Evolutionary conservation across 345 rosid species (phyloP).

Genomic region (Eucalyptus sideroxylon): DNA sequence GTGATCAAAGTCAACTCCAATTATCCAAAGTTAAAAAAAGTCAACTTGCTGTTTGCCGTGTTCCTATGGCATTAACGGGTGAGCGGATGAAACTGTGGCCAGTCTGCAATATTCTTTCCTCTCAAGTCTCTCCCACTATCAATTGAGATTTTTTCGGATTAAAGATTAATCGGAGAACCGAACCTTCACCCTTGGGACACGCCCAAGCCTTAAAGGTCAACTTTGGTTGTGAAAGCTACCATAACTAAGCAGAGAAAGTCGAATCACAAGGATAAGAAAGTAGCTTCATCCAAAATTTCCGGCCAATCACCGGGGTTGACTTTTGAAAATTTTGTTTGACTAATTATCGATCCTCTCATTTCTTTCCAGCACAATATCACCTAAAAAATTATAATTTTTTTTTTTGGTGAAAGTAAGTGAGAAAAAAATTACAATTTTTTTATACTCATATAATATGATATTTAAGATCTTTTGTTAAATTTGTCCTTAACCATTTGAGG

Average conservation of each 20-base stretch:
- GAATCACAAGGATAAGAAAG: not conserved
- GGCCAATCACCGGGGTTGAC: not conserved
- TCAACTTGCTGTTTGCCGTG: not conserved
- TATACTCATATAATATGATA: not conserved
- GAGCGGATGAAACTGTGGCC: not conserved
- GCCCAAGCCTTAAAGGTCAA: not conserved
- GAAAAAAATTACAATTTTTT: not conserved
- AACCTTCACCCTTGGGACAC: not conserved
- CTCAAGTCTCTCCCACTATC: not conserved
- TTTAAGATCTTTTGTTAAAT: not conserved
- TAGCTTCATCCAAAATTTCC: not conserved
- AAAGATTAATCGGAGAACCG: not conserved
- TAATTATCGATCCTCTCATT: not conserved
- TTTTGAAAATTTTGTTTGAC: not conserved
- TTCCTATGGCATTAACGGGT: not conserved
- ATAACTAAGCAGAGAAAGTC: not conserved
- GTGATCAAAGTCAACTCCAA: not conserved
- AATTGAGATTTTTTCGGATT: not conserved
- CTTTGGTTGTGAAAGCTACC: not conserved
- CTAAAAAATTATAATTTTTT: not conserved
- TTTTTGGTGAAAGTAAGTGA: too few species aligned
- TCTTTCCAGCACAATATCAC: not conserved
- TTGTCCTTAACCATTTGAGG: not conserved
- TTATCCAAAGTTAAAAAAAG: not conserved
- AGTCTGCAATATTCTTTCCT: not conserved